A percentile compares a stretch with the other conserved stretches of the same genome.
Evolutionary conservation across 805 yeast genomes (phyloP).

Genomic region (Hanseniaspora taiwanica): DNA sequence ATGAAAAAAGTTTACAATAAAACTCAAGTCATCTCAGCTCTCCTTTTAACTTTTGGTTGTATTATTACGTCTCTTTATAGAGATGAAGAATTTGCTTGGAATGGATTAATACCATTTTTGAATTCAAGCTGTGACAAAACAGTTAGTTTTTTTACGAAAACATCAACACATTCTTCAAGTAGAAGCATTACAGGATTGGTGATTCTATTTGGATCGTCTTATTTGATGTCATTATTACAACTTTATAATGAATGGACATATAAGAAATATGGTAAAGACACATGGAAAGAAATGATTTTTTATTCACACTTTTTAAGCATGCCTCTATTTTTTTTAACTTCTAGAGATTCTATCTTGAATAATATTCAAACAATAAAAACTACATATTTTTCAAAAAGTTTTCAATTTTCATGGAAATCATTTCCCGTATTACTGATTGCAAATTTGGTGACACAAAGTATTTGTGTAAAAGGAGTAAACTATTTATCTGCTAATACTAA

Average conservation of each 20-base stretch:
- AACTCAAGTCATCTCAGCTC: conserved; percentile 37
- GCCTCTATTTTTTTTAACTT: conserved; percentile 31
- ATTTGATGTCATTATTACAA: conserved; percentile 44
- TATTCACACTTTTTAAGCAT: conserved; percentile 44
- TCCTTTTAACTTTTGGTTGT: conserved; percentile 43
- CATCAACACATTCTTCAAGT: neutral
- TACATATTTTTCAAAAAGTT: conserved; percentile 11
- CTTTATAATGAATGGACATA: conserved; percentile 41
- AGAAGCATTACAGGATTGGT: conserved; percentile 22
- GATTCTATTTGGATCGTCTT: conserved; percentile 34
- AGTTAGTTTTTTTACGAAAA: neutral
- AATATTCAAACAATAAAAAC: conserved; percentile 2
- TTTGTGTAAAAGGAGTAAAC: conserved; percentile 60
- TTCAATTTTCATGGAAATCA: conserved; percentile 7
- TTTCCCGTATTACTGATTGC: conserved; percentile 23
- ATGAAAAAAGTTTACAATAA: conserved; percentile 33
- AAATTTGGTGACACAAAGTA: conserved; percentile 41
- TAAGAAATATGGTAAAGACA: conserved; percentile 34
- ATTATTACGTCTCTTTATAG: conserved; percentile 27
- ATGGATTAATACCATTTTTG: conserved; percentile 1
- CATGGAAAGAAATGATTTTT: conserved; percentile 54
- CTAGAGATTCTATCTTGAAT: conserved; percentile 1
- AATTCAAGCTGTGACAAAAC: neutral
- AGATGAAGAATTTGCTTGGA: conserved; percentile 16
- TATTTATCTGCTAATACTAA: conserved; percentile 36